phyloP scores from a whole-genome alignment of 2,329 filamentous ascomycete genomes.

The Grosmannia clavigera region DNA sequence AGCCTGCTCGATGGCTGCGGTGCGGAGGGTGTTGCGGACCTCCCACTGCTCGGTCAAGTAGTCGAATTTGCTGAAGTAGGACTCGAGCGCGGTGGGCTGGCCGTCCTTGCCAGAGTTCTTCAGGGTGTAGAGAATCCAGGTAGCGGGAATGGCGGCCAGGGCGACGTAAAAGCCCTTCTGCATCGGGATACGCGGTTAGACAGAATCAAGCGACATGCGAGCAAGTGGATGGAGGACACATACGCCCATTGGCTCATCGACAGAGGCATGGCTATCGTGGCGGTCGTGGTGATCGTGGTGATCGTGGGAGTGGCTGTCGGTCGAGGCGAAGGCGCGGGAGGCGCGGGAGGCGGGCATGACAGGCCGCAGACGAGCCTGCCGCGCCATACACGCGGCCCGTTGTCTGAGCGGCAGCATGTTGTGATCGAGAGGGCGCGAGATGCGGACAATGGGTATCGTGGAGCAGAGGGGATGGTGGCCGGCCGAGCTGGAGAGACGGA shows the following conservation, averaged over 20 bases:
- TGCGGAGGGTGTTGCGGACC: conserved; percentile 39
- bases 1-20: conserved; percentile 40
- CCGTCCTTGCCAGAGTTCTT: conserved; percentile 36
- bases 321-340: conserved; percentile 40
- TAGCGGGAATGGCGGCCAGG: conserved; percentile 30
- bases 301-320: conserved; percentile 11
- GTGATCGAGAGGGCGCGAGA: background rate
- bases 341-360: conserved; percentile 17
- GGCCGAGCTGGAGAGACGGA: background rate
- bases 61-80: conserved; percentile 33
- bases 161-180: conserved; percentile 38
- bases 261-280: conserved; percentile 28
- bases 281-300: conserved; percentile 7
- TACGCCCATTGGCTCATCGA: conserved; percentile 45
- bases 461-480: background rate
- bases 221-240: conserved; percentile 15
- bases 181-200: background rate
- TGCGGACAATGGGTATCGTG: background rate
- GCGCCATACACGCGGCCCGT: conserved; percentile 23
- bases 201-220: background rate
- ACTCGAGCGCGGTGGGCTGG: conserved; percentile 32
- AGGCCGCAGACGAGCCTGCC: conserved; percentile 20
- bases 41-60: conserved; percentile 38
- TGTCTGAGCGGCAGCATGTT: conserved; percentile 26
- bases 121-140: conserved; percentile 34